Conservation (phyloP, 768 basidiomycete species). For the Exidia glandulosa region DNA sequence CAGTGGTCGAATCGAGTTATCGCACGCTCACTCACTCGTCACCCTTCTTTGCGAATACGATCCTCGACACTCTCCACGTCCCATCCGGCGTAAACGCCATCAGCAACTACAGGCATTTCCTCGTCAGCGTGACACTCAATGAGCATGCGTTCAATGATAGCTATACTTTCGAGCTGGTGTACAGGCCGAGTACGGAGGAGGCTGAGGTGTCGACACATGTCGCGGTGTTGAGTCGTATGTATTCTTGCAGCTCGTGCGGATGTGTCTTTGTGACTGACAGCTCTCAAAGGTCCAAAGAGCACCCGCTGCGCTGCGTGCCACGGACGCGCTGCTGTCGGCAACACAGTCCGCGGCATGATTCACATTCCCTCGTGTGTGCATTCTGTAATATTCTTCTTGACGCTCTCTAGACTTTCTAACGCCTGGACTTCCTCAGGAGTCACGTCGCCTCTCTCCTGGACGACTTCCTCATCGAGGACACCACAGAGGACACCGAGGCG, state of each 20-base stretch:
- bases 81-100: conserved; percentile 10
- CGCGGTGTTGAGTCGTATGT: neutral
- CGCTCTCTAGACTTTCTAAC: no score
- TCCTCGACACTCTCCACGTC: conserved; percentile 3
- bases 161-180: conserved; percentile 15
- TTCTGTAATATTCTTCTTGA: no score
- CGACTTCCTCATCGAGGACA: no score
- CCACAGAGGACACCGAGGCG: neutral
- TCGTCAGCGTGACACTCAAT: conserved; percentile 14
- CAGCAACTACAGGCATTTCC: conserved; percentile 15
- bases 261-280: no score
- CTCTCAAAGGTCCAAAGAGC: no score
- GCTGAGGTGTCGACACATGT: neutral
- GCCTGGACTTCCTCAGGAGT: no score
- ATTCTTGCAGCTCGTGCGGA: no score
- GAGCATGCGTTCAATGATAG: conserved; percentile 16
- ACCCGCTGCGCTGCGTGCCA: neutral
- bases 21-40: neutral
- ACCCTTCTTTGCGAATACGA: neutral
- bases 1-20: neutral
- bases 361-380: neutral
- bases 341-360: neutral
- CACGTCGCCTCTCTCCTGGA: neutral
- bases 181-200: neutral
- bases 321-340: neutral